Base-by-base conservation (phyloP, 2,329 filamentous ascomycete genomes). In the Curvularia verruculosa region DNA sequence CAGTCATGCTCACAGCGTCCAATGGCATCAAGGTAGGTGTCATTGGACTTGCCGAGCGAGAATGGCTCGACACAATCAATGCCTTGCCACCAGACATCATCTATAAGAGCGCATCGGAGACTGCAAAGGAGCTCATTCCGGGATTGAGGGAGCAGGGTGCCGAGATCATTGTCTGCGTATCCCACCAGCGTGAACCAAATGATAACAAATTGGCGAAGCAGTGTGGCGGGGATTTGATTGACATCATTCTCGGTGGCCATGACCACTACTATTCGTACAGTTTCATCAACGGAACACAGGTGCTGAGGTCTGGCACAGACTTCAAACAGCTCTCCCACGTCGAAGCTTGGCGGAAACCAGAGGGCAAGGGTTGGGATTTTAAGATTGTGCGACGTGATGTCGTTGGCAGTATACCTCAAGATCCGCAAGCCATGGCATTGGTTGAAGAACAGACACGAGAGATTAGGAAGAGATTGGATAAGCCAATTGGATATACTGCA, bases 281-380 rank as follows among this genome's bases (percentile, higher is more conserved):
- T 52, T 71, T 92, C 53, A 84, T 95, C 74, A 92, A 93, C 59
- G 89, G 88, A 8, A 90, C 86, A 0, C 92, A 96, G 68, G 85
- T 96, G 2, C 80, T 97, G n/a, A 86, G 93, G 1, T 96, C 91
- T 0, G 92, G 93, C 0, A 91, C 88, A 18, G 93, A 97, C 74
- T 97, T 96, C 78, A 96, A 95, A 77, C 90, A 97, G 73, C 80
- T 96, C 31, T 95, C 90, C 71, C 96, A 96, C 71, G 84, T 97
- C 50, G 91, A 96, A 74, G 89, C 86, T 1, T 85, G 90, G 65
- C 82, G 85, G 21, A 86, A 83, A 1, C n/a, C 40, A 2, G 74
- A 78, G 28, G 80, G 75, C 2, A 79, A 69, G 15, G 83, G 83
- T 18, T 96, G 92, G 92, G 86, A 94, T 62, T 88, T 96, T 65